phyloP scores from a whole-genome alignment of 495 filamentous ascomycete species.

The Aspergillus cavernicola region DNA sequence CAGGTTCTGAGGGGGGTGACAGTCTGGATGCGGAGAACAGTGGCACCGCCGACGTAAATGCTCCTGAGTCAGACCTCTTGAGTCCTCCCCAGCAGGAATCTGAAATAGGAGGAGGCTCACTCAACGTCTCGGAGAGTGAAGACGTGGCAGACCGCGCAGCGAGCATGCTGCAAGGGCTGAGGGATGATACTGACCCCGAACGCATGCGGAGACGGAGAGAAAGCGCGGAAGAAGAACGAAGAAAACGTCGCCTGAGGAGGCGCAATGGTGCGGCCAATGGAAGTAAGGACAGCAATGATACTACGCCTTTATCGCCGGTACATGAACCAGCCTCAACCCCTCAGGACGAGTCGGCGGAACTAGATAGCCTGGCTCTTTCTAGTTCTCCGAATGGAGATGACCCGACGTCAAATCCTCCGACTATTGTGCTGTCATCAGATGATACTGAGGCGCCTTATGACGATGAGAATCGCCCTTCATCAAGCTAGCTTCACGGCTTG shows the following conservation, averaged over 20 bases:
- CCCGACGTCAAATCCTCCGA: slow-evolving; percentile 18
- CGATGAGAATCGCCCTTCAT: slow-evolving; percentile 8
- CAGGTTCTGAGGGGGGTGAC: slow-evolving; percentile 41
- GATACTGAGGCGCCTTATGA: slow-evolving; percentile 27
- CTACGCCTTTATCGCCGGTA: slow-evolving; percentile 30
- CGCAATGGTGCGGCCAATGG: slow-evolving; percentile 45
- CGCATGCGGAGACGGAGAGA: slow-evolving; percentile 60
- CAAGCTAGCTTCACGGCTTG: slow-evolving; percentile 15
- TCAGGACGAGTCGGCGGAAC: slow-evolving; percentile 20
- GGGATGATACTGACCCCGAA: slow-evolving; percentile 58
- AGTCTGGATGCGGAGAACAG: slow-evolving; percentile 23
- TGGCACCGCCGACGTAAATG: slow-evolving; percentile 20
- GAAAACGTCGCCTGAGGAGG: slow-evolving; percentile 55
- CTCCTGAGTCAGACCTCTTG: slow-evolving; percentile 33
- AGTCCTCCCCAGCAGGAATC: slow-evolving; percentile 36
- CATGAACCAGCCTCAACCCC: slow-evolving; percentile 33
- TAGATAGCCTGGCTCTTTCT: slow-evolving; percentile 23
- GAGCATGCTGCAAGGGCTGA: slow-evolving; percentile 73
- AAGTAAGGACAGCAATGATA: slow-evolving; percentile 47
- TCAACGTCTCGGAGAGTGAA: slow-evolving; percentile 54
- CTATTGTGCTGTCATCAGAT: slow-evolving; percentile 37
- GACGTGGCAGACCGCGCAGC: slow-evolving; percentile 82
- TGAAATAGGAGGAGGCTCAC: slow-evolving; percentile 30
- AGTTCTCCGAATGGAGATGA: slow-evolving; percentile 28
- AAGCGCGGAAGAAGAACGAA: slow-evolving; percentile 67